Evolutionary conservation across 495 filamentous ascomycete genomes (phyloP).

Genomic region (Podospora comata): DNA sequence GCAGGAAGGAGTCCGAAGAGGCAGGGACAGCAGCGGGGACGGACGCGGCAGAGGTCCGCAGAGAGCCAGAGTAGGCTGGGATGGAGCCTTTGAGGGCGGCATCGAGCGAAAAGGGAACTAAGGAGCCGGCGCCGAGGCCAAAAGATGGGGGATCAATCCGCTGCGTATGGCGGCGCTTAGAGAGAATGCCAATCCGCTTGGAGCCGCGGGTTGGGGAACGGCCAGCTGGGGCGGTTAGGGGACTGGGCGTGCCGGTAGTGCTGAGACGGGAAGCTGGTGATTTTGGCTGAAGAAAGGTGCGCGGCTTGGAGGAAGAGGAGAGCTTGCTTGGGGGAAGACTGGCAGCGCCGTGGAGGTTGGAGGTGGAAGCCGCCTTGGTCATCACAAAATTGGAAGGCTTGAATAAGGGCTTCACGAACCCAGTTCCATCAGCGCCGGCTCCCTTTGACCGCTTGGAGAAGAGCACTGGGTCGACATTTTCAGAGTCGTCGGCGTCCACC

Average conservation of each 20-base stretch:
- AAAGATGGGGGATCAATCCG: slow-evolving; percentile 59
- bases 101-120: slow-evolving; percentile 70
- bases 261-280: slow-evolving; percentile 42
- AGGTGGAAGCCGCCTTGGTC: slow-evolving; percentile 39
- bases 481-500: slow-evolving; percentile 56
- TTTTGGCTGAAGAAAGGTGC: slow-evolving; percentile 45
- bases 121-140: slow-evolving; percentile 29
- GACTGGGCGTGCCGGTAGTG: slow-evolving; percentile 38
- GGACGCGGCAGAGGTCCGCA: slow-evolving; percentile 24
- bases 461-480: slow-evolving; percentile 75
- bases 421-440: slow-evolving; percentile 36
- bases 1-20: slow-evolving; percentile 20
- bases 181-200: slow-evolving; percentile 62
- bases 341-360: slow-evolving; percentile 25
- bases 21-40: not conserved
- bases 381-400: slow-evolving; percentile 46
- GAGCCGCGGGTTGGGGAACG: slow-evolving; percentile 58
- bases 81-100: slow-evolving; percentile 71
- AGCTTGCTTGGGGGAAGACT: slow-evolving; percentile 31
- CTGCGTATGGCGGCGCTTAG: slow-evolving; percentile 53
- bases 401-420: slow-evolving; percentile 50
- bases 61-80: slow-evolving; percentile 46
- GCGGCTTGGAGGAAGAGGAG: slow-evolving; percentile 40
- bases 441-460: slow-evolving; percentile 71
- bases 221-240: slow-evolving; percentile 55